These are phyloP conservation scores for Salmacisia buchloeana DNA, from an alignment of 1,284 basidiomycete species.

Conservation along the genomic window DNA sequence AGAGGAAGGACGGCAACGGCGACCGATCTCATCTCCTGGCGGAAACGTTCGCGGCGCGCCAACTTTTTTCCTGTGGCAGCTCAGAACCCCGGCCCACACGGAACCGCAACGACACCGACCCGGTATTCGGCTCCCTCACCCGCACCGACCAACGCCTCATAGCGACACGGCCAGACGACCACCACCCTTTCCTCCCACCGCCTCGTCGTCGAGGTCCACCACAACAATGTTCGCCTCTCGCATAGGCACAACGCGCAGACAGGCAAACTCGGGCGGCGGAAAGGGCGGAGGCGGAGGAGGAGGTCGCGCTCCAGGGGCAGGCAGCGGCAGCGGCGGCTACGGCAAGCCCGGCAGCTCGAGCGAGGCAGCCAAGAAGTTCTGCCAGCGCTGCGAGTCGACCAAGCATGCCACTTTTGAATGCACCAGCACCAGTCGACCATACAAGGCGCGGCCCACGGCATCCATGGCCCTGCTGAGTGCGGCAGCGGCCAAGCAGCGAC, in stretches of 20 bases:
- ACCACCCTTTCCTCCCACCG: no score
- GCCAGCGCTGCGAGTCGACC: neutral
- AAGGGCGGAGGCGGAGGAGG: neutral
- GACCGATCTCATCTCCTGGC: no score
- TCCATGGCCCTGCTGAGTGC: constrained; percentile 1
- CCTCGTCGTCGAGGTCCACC: no score
- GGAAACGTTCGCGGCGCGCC: no score
- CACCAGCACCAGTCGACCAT: neutral
- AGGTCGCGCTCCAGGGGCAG: neutral
- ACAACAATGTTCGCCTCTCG: constrained; percentile 4
- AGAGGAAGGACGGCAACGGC: no score
- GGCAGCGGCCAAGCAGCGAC: neutral
- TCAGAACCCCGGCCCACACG: no score
- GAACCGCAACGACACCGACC: no score
- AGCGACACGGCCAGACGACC: no score
- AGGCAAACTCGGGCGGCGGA: neutral
- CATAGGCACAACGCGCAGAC: neutral
- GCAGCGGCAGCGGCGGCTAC: neutral
- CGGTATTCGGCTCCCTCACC: no score
- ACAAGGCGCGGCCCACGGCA: constrained; percentile 1
- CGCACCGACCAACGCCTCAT: no score
- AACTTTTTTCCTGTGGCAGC: no score
- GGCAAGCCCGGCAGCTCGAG: neutral
- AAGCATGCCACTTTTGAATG: neutral
- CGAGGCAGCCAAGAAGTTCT: neutral